A percentile compares a stretch with the other conserved stretches of the same genome.
phyloP scores from a whole-genome alignment of 192 early-diverging fungal species.

The Entophlyctis luteolus region DNA sequence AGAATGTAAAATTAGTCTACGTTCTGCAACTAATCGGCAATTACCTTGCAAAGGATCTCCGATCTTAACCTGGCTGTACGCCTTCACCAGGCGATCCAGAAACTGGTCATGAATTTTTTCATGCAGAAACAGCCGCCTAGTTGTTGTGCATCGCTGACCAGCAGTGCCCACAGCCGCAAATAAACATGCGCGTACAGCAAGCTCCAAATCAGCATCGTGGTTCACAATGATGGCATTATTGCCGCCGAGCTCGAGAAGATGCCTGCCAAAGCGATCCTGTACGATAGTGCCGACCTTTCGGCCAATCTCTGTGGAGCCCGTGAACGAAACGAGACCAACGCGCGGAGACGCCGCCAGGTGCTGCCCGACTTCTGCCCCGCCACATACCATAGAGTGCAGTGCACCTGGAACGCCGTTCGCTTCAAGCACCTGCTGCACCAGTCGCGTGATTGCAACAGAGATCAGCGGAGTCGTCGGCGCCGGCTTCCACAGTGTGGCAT shows the following conservation, averaged over 20 bases:
- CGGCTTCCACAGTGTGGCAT: constrained; percentile 85
- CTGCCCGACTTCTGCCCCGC: constrained; percentile 81
- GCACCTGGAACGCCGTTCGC: constrained; percentile 76
- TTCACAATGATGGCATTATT: constrained; percentile 95
- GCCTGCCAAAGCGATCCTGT: constrained; percentile 82
- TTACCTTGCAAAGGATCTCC: constrained; percentile 75
- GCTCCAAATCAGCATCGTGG: constrained; percentile 84
- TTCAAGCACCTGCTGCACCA: constrained; percentile 77
- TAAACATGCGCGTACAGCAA: constrained; percentile 78
- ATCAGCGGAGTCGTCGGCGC: constrained; percentile 60
- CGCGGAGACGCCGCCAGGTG: constrained; percentile 66
- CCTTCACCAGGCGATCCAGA: constrained; percentile 69
- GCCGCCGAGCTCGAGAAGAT: constrained; percentile 85
- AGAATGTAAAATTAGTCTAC: neutral
- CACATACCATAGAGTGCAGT: constrained; percentile 76
- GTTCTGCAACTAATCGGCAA: neutral
- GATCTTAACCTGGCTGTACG: constrained; percentile 81
- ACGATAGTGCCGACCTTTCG: constrained; percentile 74
- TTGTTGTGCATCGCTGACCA: constrained; percentile 93
- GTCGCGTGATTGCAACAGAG: constrained; percentile 83
- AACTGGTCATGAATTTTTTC: constrained; percentile 82
- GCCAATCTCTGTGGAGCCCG: constrained; percentile 74
- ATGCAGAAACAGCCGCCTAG: constrained; percentile 84
- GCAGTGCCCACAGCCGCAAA: constrained; percentile 96
- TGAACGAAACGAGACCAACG: constrained; percentile 82